Evolutionary conservation across 345 rosid genomes (phyloP), one percentile per base, ranked within the genome.

Genomic region (Hibiscus trionum): DNA sequence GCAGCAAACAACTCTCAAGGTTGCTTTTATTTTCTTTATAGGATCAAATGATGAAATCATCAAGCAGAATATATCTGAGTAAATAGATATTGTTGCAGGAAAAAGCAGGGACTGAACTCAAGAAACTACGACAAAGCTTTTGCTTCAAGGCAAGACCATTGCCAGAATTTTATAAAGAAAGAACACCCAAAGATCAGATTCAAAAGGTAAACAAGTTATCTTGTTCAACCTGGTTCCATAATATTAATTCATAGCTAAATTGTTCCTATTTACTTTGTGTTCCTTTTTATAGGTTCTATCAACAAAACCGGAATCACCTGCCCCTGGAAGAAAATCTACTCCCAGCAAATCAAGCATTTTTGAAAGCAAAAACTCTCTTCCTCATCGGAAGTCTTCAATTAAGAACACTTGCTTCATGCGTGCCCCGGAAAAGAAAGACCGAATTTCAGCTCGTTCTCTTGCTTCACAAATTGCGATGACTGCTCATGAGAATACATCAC

Each of bases 121-220:
- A 84, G 72, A 90, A 79, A 78, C 79, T 86, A 77, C 49, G 88
- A 10, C 84, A 83, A 82, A 86, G 74, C 75, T 86, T 90, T 63
- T 90, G 98, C 86, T 94, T 91, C 88, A 94, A 91, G 83, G 97
- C 98, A 26, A 86, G 90, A 77, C 98, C 97, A 46, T 83, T 93
- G 70, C 98, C 98, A 7, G 80, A 84, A n/a, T 93, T 93, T 70
- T 93, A 93, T 74, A 88, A 84, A 78, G 86, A 86, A 44, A 85
- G 76, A 70, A 61, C 77, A 71, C 47, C 69, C 5, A 82, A 72
- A 4, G 80, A 73, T 75, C 86, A 81, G 75, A 64, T 75, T 27
- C 81, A 82, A 72, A 85, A 85, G 84, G 96, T 88, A 83, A 21
- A 37, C 64, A 7, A 55, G 8, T 16, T 15, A 27, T 8, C 39